Base-by-base conservation (phyloP, 2,329 filamentous ascomycete genomes). In the Phialophora tarda region DNA sequence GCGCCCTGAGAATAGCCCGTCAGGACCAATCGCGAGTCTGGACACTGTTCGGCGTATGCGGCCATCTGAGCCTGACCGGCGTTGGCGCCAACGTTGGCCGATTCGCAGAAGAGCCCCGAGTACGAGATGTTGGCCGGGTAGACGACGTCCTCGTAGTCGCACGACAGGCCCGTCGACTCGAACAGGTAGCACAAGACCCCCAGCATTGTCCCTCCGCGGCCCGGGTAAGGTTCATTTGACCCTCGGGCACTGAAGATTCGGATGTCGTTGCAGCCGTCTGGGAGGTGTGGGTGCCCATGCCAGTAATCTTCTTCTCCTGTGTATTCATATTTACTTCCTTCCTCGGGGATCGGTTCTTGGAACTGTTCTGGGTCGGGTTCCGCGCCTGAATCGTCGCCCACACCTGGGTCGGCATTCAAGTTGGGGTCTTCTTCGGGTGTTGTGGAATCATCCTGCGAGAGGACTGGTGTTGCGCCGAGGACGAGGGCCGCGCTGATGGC, bases 1-100 rank as follows among this genome's bases (percentile, higher is more conserved):
- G 72, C 75, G 1, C 75, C 75, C 63, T 77, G 75, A 12, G 74
- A 76, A 65, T 76, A 77, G 11, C 75, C 75, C 32, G 73, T 14
- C 30, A 77, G 60, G 7, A 76, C 73, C 14, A 77, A 66, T 62
- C 73, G 73, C 21, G 74, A 69, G 41, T 68, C 50, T 14, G 74
- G 74, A 51, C 75, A 77, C 6, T 61, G 53, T 30, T 66, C 4
- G 23, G 38, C 44, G 26, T 68, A 68, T 5, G 26, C 51, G 10
- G 50, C 55, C 68, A 70, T 53, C 41, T 70, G 62, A 26, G 53
- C 21, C 34, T 56, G 54, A 6, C 65, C 68, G 21, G 53, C 51
- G 23, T 12, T 14, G 5, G 59, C 55, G 30, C 66, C 66, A 4
- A 23, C 34, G 17, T 68, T 17, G 24, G 62, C 57, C n/a, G 66